Base-by-base conservation (phyloP, 192 early-diverging fungal genomes). In the Endogone sp. region DNA sequence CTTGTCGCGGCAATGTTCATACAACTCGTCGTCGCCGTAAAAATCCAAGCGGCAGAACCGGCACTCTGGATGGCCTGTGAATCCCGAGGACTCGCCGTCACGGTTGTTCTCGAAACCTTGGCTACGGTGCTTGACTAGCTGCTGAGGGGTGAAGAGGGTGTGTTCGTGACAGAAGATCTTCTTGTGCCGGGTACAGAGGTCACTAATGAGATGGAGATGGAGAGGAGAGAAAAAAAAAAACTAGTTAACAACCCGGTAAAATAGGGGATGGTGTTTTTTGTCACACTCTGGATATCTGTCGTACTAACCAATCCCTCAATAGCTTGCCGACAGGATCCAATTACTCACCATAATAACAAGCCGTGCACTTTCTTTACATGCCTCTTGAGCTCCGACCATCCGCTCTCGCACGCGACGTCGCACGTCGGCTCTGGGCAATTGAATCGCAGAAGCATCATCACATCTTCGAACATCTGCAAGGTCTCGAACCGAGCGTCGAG, bases 81-180 rank as follows among this genome's bases (percentile, higher is more conserved):
- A 92, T 3, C 90, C 90, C 0, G 85, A 80, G 4, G 82, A 81
- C 26, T 82, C 84, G 16, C 80, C 81, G 54, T 80, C 79, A 68
- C 79, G 69, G 25, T 79, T 69, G 22, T 71, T 66, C 37, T 71
- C 61, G 55, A 91, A 95, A 11, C 95, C 95, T 10, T 75, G 74
- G 65, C 81, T 83, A 67, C 88, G 86, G 73, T 99, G 97, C 28
- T 79, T 77, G n/a, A 86, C 83, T 20, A 99, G 84, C 25, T 91
- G 85, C n/a, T 80, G 65, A 24, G 83, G 75, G 2, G 92, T 93
- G 78, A 87, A 98, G 16, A 99, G 84, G 21, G 85, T 82, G 74
- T 96, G 95, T 72, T 99, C 97, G 76, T 95, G 91, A 0, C 92
- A 84, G 78, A 99, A 99, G 11, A 95, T 86, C 79, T 92, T 96